These are phyloP conservation scores for Cladorrhinum sp. DNA, from an alignment of 2,329 filamentous ascomycete genomes.

Conservation along the genomic window DNA sequence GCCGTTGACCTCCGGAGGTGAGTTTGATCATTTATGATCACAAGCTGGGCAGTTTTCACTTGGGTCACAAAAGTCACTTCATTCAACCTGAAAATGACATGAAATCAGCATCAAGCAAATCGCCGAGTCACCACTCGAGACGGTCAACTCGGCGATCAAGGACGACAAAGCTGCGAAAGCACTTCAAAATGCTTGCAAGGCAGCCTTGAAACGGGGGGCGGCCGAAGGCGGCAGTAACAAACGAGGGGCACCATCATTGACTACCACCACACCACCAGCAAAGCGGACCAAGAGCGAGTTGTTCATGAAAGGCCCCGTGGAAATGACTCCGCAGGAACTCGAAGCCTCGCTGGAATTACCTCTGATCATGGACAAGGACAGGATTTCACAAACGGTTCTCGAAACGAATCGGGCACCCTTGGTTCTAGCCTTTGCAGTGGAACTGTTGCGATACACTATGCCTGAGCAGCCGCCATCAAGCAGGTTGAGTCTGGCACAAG, in stretches of 20 bases:
- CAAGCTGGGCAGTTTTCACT: conserved; percentile 2
- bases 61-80: background rate
- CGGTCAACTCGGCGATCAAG: conserved; percentile 45
- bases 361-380: conserved; percentile 53
- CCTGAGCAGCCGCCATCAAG: conserved; percentile 83
- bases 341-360: conserved; percentile 63
- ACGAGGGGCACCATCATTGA: conserved; percentile 29
- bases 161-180: conserved; percentile 50
- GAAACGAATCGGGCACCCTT: conserved; percentile 79
- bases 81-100: background rate
- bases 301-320: conserved; percentile 31
- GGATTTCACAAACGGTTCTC: conserved; percentile 56
- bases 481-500: conserved; percentile 76
- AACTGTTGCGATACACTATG: conserved; percentile 75
- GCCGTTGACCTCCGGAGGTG: conserved; percentile 55
- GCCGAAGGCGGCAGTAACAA: conserved; percentile 29
- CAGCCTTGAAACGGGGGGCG: conserved; percentile 42
- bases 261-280: conserved; percentile 20
- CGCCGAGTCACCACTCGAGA: conserved; percentile 45
- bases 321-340: conserved; percentile 52
- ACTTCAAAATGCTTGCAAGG: conserved; percentile 54
- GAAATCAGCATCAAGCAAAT: conserved; percentile 51
- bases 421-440: conserved; percentile 75
- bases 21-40: conserved; percentile 29
- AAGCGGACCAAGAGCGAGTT: conserved; percentile 36